phyloP scores from a whole-genome alignment of 2,329 filamentous ascomycete species.

The Calonectria pteridis region DNA sequence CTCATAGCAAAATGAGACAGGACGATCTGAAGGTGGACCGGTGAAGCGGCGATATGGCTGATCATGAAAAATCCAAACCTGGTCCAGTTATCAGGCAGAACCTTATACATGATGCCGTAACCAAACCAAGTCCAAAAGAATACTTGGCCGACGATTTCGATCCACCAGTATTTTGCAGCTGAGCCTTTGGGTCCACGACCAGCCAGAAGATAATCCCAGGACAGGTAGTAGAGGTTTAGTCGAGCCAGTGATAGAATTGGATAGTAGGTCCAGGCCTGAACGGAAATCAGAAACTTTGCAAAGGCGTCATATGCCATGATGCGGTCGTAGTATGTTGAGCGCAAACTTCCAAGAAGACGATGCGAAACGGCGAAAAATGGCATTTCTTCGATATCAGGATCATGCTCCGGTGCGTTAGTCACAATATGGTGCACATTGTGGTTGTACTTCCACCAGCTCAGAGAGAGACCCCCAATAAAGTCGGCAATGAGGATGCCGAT shows the following conservation, averaged over 20 bases:
- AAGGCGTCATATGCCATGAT: constrained; percentile 82
- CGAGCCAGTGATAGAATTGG: constrained; percentile 82
- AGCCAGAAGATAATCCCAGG: constrained; percentile 80
- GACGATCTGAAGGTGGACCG: constrained; percentile 89
- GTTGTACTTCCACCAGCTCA: constrained; percentile 97
- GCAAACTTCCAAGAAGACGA: constrained; percentile 78
- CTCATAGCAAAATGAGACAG: constrained; percentile 95
- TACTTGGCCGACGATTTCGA: constrained; percentile 81
- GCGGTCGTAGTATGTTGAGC: constrained; percentile 86
- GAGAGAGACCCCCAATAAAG: constrained; percentile 88
- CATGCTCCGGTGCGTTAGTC: constrained; percentile 96
- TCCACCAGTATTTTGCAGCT: constrained; percentile 84
- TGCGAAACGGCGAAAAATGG: constrained; percentile 91
- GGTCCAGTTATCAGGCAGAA: constrained; percentile 76
- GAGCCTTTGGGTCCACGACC: constrained; percentile 79
- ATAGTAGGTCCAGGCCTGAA: constrained; percentile 88
- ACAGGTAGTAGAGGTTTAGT: constrained; percentile 88
- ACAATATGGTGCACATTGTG: constrained; percentile 98
- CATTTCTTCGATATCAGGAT: constrained; percentile 93
- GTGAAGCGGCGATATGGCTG: constrained; percentile 83
- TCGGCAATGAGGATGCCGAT: constrained; percentile 93
- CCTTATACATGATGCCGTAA: constrained; percentile 80
- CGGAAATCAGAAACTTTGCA: constrained; percentile 76
- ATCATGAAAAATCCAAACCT: constrained; percentile 78
- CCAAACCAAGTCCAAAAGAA: constrained; percentile 92